Conservation (phyloP, 495 filamentous ascomycete species). For the Xylaria telfairii region DNA sequence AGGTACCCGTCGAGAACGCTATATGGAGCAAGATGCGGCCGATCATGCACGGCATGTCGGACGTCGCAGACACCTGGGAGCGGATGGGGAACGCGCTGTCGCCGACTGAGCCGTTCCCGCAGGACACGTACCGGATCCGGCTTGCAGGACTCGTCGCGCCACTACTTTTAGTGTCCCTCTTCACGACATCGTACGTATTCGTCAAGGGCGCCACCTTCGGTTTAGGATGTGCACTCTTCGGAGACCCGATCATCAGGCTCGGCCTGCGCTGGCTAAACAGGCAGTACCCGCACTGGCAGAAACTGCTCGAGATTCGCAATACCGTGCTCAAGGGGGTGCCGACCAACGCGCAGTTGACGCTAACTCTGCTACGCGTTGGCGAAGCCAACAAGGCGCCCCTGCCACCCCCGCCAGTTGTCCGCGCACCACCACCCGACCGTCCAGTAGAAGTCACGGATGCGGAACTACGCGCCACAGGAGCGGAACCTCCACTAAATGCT, state of each 20-base stretch:
- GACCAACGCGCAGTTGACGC: conserved; percentile 84
- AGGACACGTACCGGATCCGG: conserved; percentile 64
- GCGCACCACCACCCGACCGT: conserved; percentile 58
- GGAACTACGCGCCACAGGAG: conserved; percentile 48
- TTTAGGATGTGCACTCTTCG: conserved; percentile 78
- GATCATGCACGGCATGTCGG: conserved; percentile 76
- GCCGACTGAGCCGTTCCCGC: conserved; percentile 78
- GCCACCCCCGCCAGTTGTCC: conserved; percentile 74
- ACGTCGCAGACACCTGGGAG: conserved; percentile 81
- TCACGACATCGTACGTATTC: conserved; percentile 75
- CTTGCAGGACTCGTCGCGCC: conserved; percentile 67
- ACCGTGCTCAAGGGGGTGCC: conserved; percentile 83
- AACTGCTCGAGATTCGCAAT: conserved; percentile 67
- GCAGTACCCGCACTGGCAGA: conserved; percentile 76
- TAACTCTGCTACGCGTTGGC: conserved; percentile 85
- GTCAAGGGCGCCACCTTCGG: conserved; percentile 71
- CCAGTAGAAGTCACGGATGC: conserved; percentile 54
- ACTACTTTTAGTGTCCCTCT: conserved; percentile 61
- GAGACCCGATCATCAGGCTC: conserved; percentile 71
- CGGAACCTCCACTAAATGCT: conserved; percentile 49
- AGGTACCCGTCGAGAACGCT: conserved; percentile 78
- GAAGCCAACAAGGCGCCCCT: conserved; percentile 83
- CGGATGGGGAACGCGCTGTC: conserved; percentile 79
- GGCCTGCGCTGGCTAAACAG: conserved; percentile 67
- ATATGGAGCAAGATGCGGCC: conserved; percentile 79